Conservation (phyloP, 176 grass and related monocot genomes). For the Aegilops umbellulata region DNA sequence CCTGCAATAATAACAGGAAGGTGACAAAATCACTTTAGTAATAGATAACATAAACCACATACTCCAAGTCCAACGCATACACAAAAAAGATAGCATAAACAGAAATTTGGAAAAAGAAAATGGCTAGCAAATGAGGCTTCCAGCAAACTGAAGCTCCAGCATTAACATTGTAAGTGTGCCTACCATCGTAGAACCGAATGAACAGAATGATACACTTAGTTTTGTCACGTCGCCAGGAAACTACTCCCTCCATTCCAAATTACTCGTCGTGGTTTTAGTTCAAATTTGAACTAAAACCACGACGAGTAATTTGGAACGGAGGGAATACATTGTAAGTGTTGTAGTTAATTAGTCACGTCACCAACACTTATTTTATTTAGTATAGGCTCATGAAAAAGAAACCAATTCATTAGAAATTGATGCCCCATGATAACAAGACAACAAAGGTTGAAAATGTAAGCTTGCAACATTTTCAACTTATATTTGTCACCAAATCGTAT, state of each 20-base stretch:
- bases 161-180: neutral
- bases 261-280: too few species aligned
- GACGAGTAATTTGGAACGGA: too few species aligned
- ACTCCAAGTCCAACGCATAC: neutral
- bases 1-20: conserved; percentile 46
- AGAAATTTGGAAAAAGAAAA: conserved; percentile 27
- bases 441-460: neutral
- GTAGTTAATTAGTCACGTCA: neutral
- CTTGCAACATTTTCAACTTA: neutral
- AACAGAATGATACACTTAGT: neutral
- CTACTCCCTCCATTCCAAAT: too few species aligned
- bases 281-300: too few species aligned
- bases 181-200: neutral
- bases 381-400: neutral
- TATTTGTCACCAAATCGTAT: neutral
- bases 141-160: conserved; percentile 12
- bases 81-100: conserved; percentile 5
- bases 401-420: neutral
- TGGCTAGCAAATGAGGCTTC: neutral
- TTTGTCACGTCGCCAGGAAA: too few species aligned
- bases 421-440: neutral
- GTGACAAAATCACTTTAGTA: neutral
- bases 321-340: neutral
- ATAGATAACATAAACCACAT: neutral
- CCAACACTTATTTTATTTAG: neutral